Percentiles rank a stretch among this genome's conserved stretches.
Conservation (phyloP, 768 basidiomycete genomes). For the Tulasnella sp. region DNA sequence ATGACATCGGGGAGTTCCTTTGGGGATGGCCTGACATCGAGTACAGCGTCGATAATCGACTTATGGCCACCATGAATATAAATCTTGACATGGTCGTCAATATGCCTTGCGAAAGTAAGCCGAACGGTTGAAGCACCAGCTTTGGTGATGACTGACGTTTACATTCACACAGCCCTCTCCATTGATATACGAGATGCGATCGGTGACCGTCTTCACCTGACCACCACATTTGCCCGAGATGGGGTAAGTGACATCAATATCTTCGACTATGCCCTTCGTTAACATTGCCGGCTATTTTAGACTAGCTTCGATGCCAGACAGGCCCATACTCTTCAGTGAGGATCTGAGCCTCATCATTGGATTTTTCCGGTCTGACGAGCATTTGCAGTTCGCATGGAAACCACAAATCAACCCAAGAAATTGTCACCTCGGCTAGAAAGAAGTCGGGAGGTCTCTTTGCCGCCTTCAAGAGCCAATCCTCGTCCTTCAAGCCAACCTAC, state of each 20-base stretch:
- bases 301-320: conserved; percentile 74
- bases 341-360: not conserved
- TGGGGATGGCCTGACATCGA: conserved; percentile 90
- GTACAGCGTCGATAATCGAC: conserved; percentile 71
- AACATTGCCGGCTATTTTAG: conserved; percentile 28
- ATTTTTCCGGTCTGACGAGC: not conserved
- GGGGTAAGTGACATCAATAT: conserved; percentile 45
- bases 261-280: not conserved
- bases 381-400: conserved; percentile 48
- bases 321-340: conserved; percentile 57
- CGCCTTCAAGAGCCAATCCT: conserved; percentile 32
- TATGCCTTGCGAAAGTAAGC: conserved; percentile 87
- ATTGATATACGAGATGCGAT: conserved; percentile 87
- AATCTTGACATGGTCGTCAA: conserved; percentile 90
- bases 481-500: conserved; percentile 60
- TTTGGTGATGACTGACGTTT: not conserved
- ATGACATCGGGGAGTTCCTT: conserved; percentile 82
- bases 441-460: conserved; percentile 63
- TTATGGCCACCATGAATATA: conserved; percentile 56
- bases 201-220: conserved; percentile 85
- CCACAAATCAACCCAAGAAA: conserved; percentile 58
- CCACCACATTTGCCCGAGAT: conserved; percentile 68
- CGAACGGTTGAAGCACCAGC: not conserved
- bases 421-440: conserved; percentile 58
- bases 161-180: conserved; percentile 47